These are phyloP conservation scores for Tephrocybe sp. DNA, from an alignment of 768 basidiomycete species.

Conservation along the genomic window DNA sequence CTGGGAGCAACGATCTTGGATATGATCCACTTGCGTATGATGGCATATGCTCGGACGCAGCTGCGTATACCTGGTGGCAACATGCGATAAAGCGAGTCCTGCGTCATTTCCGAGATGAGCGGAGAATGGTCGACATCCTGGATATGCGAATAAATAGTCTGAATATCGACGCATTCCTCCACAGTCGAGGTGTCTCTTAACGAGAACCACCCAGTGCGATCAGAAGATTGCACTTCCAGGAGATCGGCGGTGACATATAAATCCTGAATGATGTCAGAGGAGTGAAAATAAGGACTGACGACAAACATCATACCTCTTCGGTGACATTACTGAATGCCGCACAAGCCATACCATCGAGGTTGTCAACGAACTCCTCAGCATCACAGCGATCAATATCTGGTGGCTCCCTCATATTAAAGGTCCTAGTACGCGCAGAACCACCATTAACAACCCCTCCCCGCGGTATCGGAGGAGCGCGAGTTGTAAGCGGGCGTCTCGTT, in stretches of 20 bases:
- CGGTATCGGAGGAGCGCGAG: conserved; percentile 13
- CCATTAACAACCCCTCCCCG: conserved; percentile 9
- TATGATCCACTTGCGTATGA: conserved; percentile 78
- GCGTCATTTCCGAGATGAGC: conserved; percentile 65
- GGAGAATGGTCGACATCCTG: conserved; percentile 71
- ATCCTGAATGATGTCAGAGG: conserved; percentile 44
- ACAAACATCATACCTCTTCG: conserved; percentile 68
- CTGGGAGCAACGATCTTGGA: conserved; percentile 63
- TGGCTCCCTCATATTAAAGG: conserved; percentile 41
- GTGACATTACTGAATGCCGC: conserved; percentile 76
- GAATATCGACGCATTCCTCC: conserved; percentile 72
- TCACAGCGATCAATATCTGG: conserved; percentile 63
- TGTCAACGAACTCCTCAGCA: conserved; percentile 73
- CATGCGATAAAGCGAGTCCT: conserved; percentile 70
- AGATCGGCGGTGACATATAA: conserved; percentile 75
- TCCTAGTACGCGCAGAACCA: conserved; percentile 28
- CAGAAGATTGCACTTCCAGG: conserved; percentile 76
- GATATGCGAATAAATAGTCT: conserved; percentile 73
- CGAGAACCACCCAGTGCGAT: conserved; percentile 78
- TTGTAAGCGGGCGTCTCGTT: conserved; percentile 55
- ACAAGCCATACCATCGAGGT: conserved; percentile 70
- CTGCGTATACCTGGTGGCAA: conserved; percentile 75
- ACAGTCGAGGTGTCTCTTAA: conserved; percentile 48
- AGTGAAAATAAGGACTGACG: conserved; percentile 6
- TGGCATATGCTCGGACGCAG: conserved; percentile 72